Conservation (phyloP, 2,329 filamentous ascomycete species). For the Arthrocladium fulminans region DNA sequence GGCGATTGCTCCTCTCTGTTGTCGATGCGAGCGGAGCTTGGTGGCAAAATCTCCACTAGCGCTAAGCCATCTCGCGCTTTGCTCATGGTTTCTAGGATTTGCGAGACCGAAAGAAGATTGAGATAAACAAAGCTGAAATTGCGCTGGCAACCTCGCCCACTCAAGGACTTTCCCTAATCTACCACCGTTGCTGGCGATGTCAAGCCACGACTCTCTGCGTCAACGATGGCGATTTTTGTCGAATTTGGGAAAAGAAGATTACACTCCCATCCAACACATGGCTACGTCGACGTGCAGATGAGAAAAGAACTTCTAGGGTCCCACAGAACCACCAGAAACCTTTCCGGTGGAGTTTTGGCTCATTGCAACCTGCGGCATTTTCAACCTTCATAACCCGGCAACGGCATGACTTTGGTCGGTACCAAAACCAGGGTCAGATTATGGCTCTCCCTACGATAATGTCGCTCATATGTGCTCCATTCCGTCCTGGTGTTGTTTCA, state of each 20-base stretch:
- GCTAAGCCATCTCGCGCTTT: conserved; percentile 6
- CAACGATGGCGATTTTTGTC: not conserved
- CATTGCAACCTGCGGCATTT: conserved; percentile 5
- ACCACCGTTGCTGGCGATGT: not conserved
- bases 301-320: not conserved
- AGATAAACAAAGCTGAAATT: conserved; percentile 10
- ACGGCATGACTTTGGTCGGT: not conserved
- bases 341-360: not conserved
- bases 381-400: not conserved
- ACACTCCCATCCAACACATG: not conserved
- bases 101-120: conserved; percentile 2
- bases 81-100: not conserved
- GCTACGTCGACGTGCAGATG: not conserved
- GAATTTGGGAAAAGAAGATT: not conserved
- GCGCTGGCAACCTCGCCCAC: not conserved
- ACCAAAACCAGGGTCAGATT: not conserved
- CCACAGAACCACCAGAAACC: not conserved
- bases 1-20: not conserved
- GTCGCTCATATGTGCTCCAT: not conserved
- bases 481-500: not conserved
- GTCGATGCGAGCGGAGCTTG: conserved; percentile 13
- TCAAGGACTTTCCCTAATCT: not conserved
- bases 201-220: not conserved
- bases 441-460: not conserved
- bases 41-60: conserved; percentile 20